phyloP scores from a whole-genome alignment of 163 green algal genomes.

The Scenedesmus sp. region DNA sequence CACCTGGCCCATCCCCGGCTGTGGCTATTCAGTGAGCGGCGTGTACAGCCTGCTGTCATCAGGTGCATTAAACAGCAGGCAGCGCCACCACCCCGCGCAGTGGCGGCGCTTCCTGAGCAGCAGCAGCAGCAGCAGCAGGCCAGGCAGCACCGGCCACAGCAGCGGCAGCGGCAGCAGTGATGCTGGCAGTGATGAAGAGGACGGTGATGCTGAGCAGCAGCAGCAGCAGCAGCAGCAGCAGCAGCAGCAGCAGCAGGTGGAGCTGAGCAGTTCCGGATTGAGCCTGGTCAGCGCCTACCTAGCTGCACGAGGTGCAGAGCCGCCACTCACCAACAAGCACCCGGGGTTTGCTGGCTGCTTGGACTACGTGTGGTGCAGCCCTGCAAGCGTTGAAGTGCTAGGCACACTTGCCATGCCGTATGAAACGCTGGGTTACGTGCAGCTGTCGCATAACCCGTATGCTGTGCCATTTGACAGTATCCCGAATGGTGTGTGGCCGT shows the following conservation, averaged over 20 bases:
- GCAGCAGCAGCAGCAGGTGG: not conserved
- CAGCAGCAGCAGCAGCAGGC: not conserved
- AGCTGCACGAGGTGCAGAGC: constrained; percentile 57
- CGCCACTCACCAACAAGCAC: constrained; percentile 67
- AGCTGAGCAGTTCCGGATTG: constrained; percentile 51
- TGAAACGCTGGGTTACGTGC: constrained; percentile 32
- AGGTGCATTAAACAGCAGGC: constrained; percentile 43
- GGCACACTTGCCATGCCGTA: constrained; percentile 64
- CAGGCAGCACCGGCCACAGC: not conserved
- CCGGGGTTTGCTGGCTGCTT: constrained; percentile 66
- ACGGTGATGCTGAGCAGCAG: not conserved
- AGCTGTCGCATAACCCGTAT: constrained; percentile 12
- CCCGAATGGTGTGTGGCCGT: constrained; percentile 60
- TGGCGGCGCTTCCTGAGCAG: constrained; percentile 30
- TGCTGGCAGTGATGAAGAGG: not conserved
- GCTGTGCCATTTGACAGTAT: constrained; percentile 57
- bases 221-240: not conserved
- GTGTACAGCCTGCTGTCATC: constrained; percentile 59
- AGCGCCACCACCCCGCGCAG: constrained; percentile 65
- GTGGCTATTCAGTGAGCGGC: constrained; percentile 36
- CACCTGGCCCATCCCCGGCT: not conserved
- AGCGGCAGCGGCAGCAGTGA: not conserved
- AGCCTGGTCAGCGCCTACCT: constrained; percentile 54
- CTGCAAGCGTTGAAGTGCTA: constrained; percentile 14
- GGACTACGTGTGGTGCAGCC: constrained; percentile 71